Conservation (phyloP, 2,329 filamentous ascomycete species). For the Cryphonectria naterciae region DNA sequence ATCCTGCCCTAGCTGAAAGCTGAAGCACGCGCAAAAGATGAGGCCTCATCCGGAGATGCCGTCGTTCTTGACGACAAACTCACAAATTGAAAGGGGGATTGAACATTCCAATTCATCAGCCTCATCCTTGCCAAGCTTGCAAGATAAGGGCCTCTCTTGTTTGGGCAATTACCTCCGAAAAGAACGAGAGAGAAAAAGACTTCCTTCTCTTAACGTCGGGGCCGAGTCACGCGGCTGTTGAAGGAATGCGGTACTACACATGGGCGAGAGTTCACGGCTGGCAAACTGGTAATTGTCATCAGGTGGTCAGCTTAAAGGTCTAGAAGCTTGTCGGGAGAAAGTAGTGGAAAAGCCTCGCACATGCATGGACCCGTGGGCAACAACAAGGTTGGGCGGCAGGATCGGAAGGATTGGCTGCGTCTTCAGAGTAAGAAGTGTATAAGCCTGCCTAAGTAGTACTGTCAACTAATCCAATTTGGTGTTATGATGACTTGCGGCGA, state of each 20-base stretch:
- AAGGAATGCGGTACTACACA: not conserved
- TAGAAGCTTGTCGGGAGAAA: not conserved
- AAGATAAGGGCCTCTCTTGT: not conserved
- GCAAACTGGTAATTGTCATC: not conserved
- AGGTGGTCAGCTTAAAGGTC: not conserved
- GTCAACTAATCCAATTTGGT: not conserved
- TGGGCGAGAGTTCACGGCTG: not conserved
- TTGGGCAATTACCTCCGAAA: not conserved
- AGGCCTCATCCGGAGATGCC: not conserved
- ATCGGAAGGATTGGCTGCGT: not conserved
- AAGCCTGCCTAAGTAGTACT: not conserved
- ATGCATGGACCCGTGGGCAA: not conserved
- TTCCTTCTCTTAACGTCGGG: not conserved
- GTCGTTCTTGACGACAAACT: not conserved
- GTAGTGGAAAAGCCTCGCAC: not conserved
- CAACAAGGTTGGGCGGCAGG: not conserved
- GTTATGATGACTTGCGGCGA: not conserved
- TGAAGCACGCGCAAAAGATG: not conserved
- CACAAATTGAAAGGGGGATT: not conserved
- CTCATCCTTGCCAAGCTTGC: not conserved
- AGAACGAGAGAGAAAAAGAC: not conserved
- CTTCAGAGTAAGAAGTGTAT: not conserved
- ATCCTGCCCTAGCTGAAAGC: not conserved
- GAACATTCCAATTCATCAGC: not conserved
- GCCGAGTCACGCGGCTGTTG: not conserved